phyloP scores from a whole-genome alignment of 2,329 filamentous ascomycete genomes.

The Diplocarpon mali region DNA sequence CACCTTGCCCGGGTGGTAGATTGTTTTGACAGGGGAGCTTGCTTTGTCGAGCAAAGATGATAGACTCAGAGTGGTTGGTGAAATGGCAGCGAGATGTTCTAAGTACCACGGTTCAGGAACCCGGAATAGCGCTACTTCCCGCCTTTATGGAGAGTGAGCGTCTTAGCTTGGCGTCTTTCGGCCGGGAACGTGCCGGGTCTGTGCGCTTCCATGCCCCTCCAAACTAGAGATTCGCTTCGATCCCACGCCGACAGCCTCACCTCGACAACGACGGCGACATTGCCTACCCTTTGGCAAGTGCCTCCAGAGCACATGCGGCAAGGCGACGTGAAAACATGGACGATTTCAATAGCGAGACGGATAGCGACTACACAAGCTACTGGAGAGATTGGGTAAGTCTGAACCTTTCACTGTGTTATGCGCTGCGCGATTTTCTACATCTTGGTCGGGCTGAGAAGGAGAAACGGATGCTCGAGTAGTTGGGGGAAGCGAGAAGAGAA shows the following conservation, averaged over 20 bases:
- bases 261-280: constrained; percentile 10
- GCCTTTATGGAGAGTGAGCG: too few species aligned
- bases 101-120: too few species aligned
- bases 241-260: constrained; percentile 3
- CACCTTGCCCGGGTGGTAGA: too few species aligned
- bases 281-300: constrained; percentile 22
- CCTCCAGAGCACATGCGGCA: constrained; percentile 22
- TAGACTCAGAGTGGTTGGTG: too few species aligned
- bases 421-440: constrained; percentile 10
- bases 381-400: constrained; percentile 95
- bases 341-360: constrained; percentile 93
- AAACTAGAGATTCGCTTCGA: background rate
- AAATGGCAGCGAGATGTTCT: too few species aligned
- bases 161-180: background rate
- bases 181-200: too few species aligned
- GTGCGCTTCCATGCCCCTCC: background rate
- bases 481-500: too few species aligned
- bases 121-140: too few species aligned
- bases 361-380: constrained; percentile 98
- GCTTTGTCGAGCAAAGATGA: too few species aligned
- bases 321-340: constrained; percentile 54
- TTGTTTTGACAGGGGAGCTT: too few species aligned
- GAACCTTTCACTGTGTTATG: constrained; percentile 12
- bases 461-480: too few species aligned
- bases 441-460: background rate